These are phyloP conservation scores for Trichophyton mentagrophytes DNA, from an alignment of 2,329 filamentous ascomycete species.

Conservation along the genomic window DNA sequence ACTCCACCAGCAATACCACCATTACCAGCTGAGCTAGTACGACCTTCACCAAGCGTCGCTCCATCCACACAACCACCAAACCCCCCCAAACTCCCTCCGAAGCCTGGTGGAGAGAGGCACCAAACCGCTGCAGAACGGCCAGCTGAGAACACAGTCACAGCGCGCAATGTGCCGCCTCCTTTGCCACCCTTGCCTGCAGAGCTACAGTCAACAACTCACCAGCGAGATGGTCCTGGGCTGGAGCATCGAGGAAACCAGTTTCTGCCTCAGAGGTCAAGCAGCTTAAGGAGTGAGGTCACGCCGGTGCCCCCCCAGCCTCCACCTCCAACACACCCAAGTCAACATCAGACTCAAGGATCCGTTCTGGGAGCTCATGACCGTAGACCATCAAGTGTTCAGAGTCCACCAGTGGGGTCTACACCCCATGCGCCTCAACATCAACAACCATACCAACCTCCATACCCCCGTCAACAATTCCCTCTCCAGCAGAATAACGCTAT, in stretches of 20 bases:
- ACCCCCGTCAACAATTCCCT: constrained; percentile 12
- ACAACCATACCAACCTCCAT: background rate
- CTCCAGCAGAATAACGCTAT: constrained; percentile 7
- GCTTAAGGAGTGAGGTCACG: constrained; percentile 11
- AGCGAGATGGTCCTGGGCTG: background rate
- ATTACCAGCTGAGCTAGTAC: constrained; percentile 51
- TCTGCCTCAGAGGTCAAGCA: constrained; percentile 20
- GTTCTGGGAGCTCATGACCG: background rate
- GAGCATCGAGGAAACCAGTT: constrained; percentile 14
- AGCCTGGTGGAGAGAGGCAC: constrained; percentile 18
- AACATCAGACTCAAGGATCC: background rate
- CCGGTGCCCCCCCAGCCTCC: background rate
- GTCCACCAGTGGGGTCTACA: background rate
- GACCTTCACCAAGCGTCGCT: constrained; percentile 32
- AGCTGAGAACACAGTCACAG: constrained; percentile 9
- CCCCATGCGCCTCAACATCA: constrained; percentile 6
- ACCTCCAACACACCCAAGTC: background rate
- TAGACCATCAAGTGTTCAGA: background rate
- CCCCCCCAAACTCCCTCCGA: constrained; percentile 27
- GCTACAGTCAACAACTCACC: constrained; percentile 6
- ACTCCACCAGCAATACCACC: constrained; percentile 59
- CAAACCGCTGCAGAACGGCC: constrained; percentile 14
- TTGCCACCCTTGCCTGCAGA: constrained; percentile 28
- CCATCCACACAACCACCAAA: constrained; percentile 38
- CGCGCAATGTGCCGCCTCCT: constrained; percentile 16